Evolutionary conservation across 805 yeast species (phyloP).

Genomic region (Ogataea methanolica): DNA sequence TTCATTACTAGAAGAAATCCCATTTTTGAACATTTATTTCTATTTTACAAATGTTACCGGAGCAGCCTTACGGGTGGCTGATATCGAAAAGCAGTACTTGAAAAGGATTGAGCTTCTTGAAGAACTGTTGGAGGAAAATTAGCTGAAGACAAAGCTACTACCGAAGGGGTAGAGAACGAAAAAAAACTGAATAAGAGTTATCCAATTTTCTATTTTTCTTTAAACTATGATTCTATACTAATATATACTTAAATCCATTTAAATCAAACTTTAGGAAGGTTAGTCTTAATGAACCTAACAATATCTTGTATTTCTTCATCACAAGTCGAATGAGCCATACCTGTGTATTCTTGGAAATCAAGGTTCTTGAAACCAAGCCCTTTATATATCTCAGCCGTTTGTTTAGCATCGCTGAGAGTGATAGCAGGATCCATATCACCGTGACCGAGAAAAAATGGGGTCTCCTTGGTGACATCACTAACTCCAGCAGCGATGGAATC

Average conservation of each 20-base stretch:
- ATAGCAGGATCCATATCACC: slow-evolving; percentile 77
- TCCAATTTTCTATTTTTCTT: too few species aligned
- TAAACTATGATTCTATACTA: neutral
- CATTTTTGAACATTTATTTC: slow-evolving; percentile 49
- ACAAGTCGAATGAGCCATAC: slow-evolving; percentile 63
- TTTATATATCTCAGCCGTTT: slow-evolving; percentile 41
- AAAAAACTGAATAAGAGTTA: too few species aligned
- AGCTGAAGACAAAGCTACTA: too few species aligned
- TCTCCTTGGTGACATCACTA: slow-evolving; percentile 43
- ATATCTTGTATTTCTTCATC: slow-evolving; percentile 64
- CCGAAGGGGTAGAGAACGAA: too few species aligned
- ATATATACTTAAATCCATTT: neutral
- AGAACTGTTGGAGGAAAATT: neutral
- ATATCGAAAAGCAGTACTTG: slow-evolving; percentile 25
- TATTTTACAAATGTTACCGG: slow-evolving; percentile 57
- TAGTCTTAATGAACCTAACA: slow-evolving; percentile 38
- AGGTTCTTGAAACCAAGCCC: slow-evolving; percentile 40
- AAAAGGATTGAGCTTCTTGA: neutral
- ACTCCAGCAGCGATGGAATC: slow-evolving; percentile 21
- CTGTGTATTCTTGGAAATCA: slow-evolving; percentile 51
- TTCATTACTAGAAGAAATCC: slow-evolving; percentile 50
- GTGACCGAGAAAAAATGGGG: slow-evolving; percentile 87
- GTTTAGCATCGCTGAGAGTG: slow-evolving; percentile 33
- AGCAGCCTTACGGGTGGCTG: slow-evolving; percentile 61
- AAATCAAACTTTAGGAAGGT: slow-evolving; percentile 14